A percentile compares a stretch with the other conserved stretches of the same genome.
Evolutionary conservation across 1,139 yeast genomes (phyloP).

Genomic region (Kazachstania sp.): DNA sequence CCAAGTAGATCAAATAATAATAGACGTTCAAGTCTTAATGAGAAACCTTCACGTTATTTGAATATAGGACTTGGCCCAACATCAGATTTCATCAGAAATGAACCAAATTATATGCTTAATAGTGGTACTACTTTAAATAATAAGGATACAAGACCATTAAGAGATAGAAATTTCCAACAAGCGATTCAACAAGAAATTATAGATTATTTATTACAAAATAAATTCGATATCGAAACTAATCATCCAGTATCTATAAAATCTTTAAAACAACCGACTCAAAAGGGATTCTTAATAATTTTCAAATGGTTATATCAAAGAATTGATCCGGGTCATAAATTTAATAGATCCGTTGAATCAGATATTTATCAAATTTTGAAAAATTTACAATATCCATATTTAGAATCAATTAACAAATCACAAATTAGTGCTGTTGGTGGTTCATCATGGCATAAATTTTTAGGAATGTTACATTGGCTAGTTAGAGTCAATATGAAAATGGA

Average conservation of each 20-base stretch:
- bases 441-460: conserved; percentile 78
- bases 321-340: conserved; percentile 72
- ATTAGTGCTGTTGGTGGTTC: conserved; percentile 89
- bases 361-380: conserved; percentile 58
- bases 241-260: conserved; percentile 61
- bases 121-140: not conserved
- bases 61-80: not conserved
- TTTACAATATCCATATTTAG: conserved; percentile 72
- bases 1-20: not conserved
- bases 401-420: conserved; percentile 71
- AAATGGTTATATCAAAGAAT: conserved; percentile 68
- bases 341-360: conserved; percentile 65
- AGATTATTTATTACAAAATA: conserved; percentile 52
- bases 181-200: conserved; percentile 57
- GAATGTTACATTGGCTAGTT: conserved; percentile 74
- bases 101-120: not conserved
- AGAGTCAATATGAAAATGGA: conserved; percentile 46
- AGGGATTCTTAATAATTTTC: conserved; percentile 70
- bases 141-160: conserved; percentile 65
- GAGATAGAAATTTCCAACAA: conserved; percentile 62
- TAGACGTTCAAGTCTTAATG: not conserved
- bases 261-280: conserved; percentile 74
- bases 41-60: not conserved
- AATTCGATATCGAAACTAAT: conserved; percentile 66
- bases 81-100: not conserved